Percentiles rank a stretch among this genome's conserved stretches.
These are phyloP conservation scores for Colletotrichum sp. DNA, from an alignment of 2,329 filamentous ascomycete species.

Conservation along the genomic window DNA sequence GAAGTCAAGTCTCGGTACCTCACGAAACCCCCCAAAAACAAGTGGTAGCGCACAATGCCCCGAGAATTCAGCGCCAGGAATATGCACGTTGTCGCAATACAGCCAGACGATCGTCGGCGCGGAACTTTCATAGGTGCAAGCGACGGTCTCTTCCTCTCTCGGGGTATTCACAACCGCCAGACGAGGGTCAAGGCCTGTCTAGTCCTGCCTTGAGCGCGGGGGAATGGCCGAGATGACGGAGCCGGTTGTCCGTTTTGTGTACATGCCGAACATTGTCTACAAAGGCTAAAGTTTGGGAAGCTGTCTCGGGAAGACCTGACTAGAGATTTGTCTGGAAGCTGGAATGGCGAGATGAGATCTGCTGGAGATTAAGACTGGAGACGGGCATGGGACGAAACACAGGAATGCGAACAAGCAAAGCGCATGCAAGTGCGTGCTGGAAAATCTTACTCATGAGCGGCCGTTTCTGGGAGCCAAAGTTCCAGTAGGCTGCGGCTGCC, in stretches of 20 bases:
- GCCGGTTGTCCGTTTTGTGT: not conserved
- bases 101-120: slow-evolving; percentile 13
- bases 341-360: not conserved
- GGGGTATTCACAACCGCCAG: slow-evolving; percentile 13
- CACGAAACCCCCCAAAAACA: not conserved
- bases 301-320: not conserved
- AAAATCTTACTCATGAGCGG: slow-evolving; percentile 14
- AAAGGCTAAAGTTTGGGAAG: not conserved
- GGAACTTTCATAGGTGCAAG: slow-evolving; percentile 4
- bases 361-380: not conserved
- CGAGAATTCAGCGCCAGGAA: slow-evolving; percentile 3
- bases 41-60: not conserved
- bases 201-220: not conserved
- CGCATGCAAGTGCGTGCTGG: not conserved
- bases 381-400: slow-evolving; percentile 6
- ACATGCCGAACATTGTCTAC: not conserved
- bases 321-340: not conserved
- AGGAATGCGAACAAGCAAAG: not conserved
- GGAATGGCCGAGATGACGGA: not conserved
- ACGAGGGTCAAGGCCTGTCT: not conserved
- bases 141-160: not conserved
- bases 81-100: slow-evolving; percentile 21
- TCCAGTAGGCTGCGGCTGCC: not conserved
- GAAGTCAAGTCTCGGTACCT: not conserved
- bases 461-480: slow-evolving; percentile 3